These are phyloP conservation scores for Didymella arachidicola DNA, from an alignment of 2,329 filamentous ascomycete species.

Conservation along the genomic window DNA sequence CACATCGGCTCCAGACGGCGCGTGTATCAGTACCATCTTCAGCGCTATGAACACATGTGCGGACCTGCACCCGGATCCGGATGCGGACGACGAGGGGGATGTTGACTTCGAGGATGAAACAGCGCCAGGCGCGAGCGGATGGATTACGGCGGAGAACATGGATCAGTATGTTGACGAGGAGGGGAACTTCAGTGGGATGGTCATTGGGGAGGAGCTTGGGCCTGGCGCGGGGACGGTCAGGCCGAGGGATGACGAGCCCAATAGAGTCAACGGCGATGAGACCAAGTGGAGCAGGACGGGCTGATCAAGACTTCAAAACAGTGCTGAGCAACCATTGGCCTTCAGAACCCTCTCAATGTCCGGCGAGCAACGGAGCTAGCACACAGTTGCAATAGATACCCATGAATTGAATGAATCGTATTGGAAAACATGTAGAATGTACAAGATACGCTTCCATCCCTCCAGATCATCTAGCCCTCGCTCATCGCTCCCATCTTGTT, in stretches of 20 bases:
- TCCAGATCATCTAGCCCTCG: not conserved
- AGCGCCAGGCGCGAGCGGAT: constrained; percentile 76
- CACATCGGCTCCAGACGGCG: constrained; percentile 32
- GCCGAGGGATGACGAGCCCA: constrained; percentile 42
- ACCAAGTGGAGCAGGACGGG: constrained; percentile 50
- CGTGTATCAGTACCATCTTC: constrained; percentile 63
- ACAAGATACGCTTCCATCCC: constrained; percentile 14
- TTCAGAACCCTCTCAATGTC: not conserved
- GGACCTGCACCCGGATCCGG: constrained; percentile 76
- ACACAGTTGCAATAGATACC: not conserved
- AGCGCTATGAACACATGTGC: constrained; percentile 76
- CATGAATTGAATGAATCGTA: constrained; percentile 17
- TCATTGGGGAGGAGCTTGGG: constrained; percentile 42
- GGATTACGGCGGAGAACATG: constrained; percentile 94
- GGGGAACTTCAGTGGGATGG: constrained; percentile 48
- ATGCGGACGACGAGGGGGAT: constrained; percentile 62
- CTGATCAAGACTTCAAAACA: constrained; percentile 18
- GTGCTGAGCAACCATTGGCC: not conserved
- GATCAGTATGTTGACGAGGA: constrained; percentile 67
- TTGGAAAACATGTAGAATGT: constrained; percentile 22
- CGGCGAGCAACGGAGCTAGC: not conserved
- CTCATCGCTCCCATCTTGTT: not conserved
- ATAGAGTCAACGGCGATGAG: constrained; percentile 42
- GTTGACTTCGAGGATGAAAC: constrained; percentile 53
- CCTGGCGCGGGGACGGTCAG: constrained; percentile 51